Percentiles rank a stretch among this genome's conserved stretches.
These are phyloP conservation scores for Trypanosoma lewisi DNA, from an alignment of 208 protist species.

Conservation along the genomic window DNA sequence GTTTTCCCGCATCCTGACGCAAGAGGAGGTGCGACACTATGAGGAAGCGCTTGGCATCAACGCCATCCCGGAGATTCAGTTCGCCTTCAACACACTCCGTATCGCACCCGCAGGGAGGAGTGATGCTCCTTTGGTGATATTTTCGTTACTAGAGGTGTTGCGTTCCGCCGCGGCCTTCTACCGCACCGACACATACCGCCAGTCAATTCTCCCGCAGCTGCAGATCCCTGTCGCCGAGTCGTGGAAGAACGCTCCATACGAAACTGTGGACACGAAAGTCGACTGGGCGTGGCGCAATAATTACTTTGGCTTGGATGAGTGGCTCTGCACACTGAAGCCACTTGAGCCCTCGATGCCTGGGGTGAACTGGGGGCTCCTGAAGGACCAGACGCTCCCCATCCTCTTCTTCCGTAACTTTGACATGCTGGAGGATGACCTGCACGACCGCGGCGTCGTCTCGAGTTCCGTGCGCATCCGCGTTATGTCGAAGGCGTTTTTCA, in stretches of 20 bases:
- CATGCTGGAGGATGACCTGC: constrained; percentile 83
- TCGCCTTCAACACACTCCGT: constrained; percentile 63
- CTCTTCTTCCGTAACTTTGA: constrained; percentile 70
- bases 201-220: constrained; percentile 33
- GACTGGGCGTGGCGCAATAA: constrained; percentile 88
- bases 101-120: constrained; percentile 17
- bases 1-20: constrained; percentile 65
- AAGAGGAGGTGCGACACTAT: constrained; percentile 49
- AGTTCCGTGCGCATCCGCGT: constrained; percentile 70
- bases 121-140: constrained; percentile 38
- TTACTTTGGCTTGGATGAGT: constrained; percentile 51
- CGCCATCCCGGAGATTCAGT: constrained; percentile 73
- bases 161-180: constrained; percentile 60
- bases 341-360: constrained; percentile 36
- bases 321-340: constrained; percentile 13
- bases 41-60: constrained; percentile 43
- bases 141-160: constrained; percentile 50
- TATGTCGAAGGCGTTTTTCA: constrained; percentile 73
- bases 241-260: constrained; percentile 53
- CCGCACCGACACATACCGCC: constrained; percentile 40
- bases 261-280: constrained; percentile 60
- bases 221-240: constrained; percentile 56
- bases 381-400: constrained; percentile 59
- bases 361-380: constrained; percentile 79
- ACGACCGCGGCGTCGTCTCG: constrained; percentile 66